A percentile compares a stretch with the other conserved stretches of the same genome.
These are phyloP conservation scores for Fusarium sp. DNA, from an alignment of 2,329 filamentous ascomycete species.

Conservation along the genomic window DNA sequence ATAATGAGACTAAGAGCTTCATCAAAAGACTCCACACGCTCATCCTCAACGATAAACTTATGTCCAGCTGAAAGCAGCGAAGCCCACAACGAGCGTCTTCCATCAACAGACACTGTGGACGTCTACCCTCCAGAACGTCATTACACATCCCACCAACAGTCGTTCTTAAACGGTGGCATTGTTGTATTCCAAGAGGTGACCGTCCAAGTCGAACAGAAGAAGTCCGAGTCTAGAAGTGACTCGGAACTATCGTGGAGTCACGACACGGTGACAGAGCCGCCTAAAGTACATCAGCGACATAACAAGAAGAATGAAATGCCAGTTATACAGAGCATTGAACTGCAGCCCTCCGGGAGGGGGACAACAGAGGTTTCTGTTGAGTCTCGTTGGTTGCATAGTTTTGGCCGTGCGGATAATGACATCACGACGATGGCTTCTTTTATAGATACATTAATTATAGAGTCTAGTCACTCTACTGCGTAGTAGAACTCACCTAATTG, in stretches of 20 bases:
- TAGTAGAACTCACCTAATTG: background rate
- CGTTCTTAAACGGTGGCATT: conserved; percentile 4
- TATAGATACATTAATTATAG: conserved; percentile 9
- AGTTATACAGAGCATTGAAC: background rate
- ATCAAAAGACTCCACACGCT: conserved; percentile 2
- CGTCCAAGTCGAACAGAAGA: conserved; percentile 5
- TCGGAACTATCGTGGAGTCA: conserved; percentile 3
- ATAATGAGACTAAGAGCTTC: background rate
- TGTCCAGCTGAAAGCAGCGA: background rate
- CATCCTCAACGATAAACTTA: conserved; percentile 7
- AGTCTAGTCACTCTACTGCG: background rate
- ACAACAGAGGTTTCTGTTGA: conserved; percentile 17
- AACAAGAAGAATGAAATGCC: background rate
- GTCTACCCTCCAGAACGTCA: background rate
- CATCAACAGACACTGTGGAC: background rate
- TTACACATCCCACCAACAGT: background rate
- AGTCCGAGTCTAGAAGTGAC: background rate
- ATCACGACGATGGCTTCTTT: conserved; percentile 10
- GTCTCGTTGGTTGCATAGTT: background rate
- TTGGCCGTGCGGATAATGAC: background rate
- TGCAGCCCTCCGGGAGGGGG: conserved; percentile 8
- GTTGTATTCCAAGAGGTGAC: conserved; percentile 22
- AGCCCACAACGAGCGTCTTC: background rate
- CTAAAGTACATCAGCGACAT: background rate
- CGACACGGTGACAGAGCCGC: background rate